phyloP scores from a whole-genome alignment of 2,329 filamentous ascomycete species.

The Ophiostoma angusticollis region DNA sequence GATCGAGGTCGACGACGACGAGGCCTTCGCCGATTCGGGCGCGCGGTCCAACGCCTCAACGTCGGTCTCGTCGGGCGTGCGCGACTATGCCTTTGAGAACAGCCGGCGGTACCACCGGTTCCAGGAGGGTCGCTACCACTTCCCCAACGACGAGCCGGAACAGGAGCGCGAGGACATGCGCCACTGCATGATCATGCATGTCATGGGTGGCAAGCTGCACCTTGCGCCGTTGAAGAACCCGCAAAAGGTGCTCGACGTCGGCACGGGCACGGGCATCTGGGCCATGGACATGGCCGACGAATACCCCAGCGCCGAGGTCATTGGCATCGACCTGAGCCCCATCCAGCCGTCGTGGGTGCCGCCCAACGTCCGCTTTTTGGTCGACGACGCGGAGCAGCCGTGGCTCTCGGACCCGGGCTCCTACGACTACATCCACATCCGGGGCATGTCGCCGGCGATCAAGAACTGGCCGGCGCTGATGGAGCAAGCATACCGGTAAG shows the following conservation, averaged over 20 bases:
- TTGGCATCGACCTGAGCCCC: conserved; percentile 32
- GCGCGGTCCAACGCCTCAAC: conserved; percentile 10
- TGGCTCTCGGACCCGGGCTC: conserved; percentile 33
- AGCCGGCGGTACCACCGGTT: conserved; percentile 19
- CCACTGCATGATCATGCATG: conserved; percentile 37
- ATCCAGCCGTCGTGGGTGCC: conserved; percentile 35
- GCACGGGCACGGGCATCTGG: conserved; percentile 19
- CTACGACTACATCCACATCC: conserved; percentile 49
- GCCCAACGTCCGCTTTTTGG: conserved; percentile 12
- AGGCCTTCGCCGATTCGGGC: conserved; percentile 6
- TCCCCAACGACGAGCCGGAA: conserved; percentile 30
- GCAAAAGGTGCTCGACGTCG: conserved; percentile 17
- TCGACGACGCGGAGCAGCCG: conserved; percentile 32
- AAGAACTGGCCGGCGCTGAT: conserved; percentile 30
- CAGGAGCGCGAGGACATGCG: conserved; percentile 35
- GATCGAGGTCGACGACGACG: conserved; percentile 14
- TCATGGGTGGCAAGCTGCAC: conserved; percentile 35
- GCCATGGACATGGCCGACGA: conserved; percentile 15
- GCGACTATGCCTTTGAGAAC: conserved; percentile 18
- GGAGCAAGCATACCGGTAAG: conserved; percentile 15
- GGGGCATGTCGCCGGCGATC: conserved; percentile 41
- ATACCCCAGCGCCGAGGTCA: conserved; percentile 26
- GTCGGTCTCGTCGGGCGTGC: conserved; percentile 16
- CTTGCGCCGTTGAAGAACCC: conserved; percentile 29
- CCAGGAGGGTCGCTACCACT: conserved; percentile 16